Conservation (phyloP, 768 basidiomycete species). For the Lanmaoa pseudosensibilis region DNA sequence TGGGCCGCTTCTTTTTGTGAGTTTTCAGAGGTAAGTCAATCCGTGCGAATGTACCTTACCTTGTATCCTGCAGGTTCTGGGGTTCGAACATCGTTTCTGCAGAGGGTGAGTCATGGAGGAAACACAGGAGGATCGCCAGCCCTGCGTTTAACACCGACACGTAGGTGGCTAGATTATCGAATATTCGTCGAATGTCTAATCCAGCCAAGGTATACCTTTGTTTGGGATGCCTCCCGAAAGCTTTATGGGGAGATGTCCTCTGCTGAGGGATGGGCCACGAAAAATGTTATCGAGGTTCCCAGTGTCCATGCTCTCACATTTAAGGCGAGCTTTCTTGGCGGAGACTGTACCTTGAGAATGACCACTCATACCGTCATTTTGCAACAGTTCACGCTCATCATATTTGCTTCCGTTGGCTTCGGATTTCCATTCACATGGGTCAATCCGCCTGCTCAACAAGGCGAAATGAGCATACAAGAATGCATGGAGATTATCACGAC, state of each 20-base stretch:
- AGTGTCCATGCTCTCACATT: slow-evolving; percentile 15
- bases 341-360: neutral
- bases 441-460: slow-evolving; percentile 12
- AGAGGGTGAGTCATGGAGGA: slow-evolving; percentile 21
- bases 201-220: slow-evolving; percentile 17
- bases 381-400: slow-evolving; percentile 20
- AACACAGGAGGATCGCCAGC: slow-evolving; percentile 17
- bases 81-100: slow-evolving; percentile 18
- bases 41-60: neutral
- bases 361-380: neutral
- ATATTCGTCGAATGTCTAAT: neutral
- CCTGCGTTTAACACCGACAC: slow-evolving; percentile 27
- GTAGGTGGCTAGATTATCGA: slow-evolving; percentile 9
- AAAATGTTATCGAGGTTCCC: slow-evolving; percentile 16
- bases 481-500: slow-evolving; percentile 18
- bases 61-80: slow-evolving; percentile 11
- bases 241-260: slow-evolving; percentile 23
- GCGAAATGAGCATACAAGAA: slow-evolving; percentile 23
- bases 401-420: slow-evolving; percentile 26
- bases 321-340: slow-evolving; percentile 15
- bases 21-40: neutral
- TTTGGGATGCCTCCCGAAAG: slow-evolving; percentile 20
- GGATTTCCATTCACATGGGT: slow-evolving; percentile 25
- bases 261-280: slow-evolving; percentile 18
- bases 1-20: slow-evolving; percentile 18